Evolutionary conservation across 352 stramenopile genomes (phyloP).

Genomic region (Phytopythium ostracodes): DNA sequence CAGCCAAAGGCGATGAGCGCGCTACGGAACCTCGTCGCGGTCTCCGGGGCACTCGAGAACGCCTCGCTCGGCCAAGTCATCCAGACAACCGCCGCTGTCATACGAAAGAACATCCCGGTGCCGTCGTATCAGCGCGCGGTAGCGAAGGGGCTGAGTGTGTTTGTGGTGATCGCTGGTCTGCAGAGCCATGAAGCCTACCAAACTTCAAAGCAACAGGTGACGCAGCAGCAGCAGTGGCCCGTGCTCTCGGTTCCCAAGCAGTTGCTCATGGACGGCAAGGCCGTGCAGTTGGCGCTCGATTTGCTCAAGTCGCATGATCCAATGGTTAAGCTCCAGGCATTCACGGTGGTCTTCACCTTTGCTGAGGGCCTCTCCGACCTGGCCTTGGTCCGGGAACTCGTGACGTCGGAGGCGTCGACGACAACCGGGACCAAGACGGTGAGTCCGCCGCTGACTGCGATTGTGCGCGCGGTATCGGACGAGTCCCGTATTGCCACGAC

Average conservation of each 20-base stretch:
- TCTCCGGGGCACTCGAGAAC: constrained; percentile 11
- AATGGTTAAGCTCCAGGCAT: constrained; percentile 41
- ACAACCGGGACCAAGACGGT: constrained; percentile 19
- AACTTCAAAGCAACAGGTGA: constrained; percentile 11
- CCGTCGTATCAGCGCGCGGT: constrained; percentile 31
- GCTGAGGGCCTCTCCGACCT: constrained; percentile 35
- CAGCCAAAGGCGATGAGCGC: constrained; percentile 43
- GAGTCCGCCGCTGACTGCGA: constrained; percentile 33
- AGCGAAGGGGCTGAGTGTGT: constrained; percentile 37
- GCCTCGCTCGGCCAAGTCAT: constrained; percentile 15
- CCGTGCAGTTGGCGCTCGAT: constrained; percentile 35
- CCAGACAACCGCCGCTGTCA: constrained; percentile 21
- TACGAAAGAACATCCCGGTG: constrained; percentile 31
- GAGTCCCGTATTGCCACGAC: constrained; percentile 14
- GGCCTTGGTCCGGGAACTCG: constrained; percentile 18
- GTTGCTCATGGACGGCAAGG: constrained; percentile 31
- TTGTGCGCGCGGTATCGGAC: constrained; percentile 52
- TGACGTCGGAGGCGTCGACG: constrained; percentile 20
- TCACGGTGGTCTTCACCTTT: constrained; percentile 38
- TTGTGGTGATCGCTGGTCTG: constrained; percentile 38
- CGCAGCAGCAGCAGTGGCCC: constrained; percentile 9
- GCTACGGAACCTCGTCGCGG: constrained; percentile 23
- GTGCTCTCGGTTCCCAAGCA: neutral
- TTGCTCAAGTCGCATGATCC: constrained; percentile 35
- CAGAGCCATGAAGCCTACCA: constrained; percentile 19